A percentile compares a stretch with the other conserved stretches of the same genome.
phyloP scores from a whole-genome alignment of 2,329 filamentous ascomycete species.

The Fusarium denticulatum region DNA sequence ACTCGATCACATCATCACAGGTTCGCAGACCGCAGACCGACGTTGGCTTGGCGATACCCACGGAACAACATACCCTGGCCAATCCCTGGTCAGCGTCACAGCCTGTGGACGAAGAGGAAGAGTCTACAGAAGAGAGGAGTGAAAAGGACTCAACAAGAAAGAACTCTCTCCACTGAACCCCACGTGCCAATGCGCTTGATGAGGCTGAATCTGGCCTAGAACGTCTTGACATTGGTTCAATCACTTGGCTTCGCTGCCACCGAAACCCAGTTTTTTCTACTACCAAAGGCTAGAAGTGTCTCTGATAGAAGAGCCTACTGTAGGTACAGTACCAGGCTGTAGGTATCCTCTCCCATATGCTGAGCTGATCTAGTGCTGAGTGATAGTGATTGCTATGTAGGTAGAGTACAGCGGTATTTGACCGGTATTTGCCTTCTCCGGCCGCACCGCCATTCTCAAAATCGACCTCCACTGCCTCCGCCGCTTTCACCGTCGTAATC shows the following conservation, averaged over 20 bases:
- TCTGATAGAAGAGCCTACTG: background rate
- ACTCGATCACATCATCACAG: constrained; percentile 16
- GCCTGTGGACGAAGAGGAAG: constrained; percentile 13
- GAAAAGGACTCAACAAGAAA: constrained; percentile 17
- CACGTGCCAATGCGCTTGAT: constrained; percentile 42
- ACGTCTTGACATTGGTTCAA: constrained; percentile 38
- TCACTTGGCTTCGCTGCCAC: constrained; percentile 21
- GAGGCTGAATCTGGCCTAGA: constrained; percentile 46
- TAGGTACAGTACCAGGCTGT: constrained; percentile 3
- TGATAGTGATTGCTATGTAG: constrained; percentile 6
- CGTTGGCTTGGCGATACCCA: constrained; percentile 21
- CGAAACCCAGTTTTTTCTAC: constrained; percentile 33
- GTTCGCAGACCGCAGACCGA: constrained; percentile 16
- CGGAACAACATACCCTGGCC: constrained; percentile 21
- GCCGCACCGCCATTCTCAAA: constrained; percentile 35
- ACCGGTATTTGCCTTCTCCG: constrained; percentile 14
- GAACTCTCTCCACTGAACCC: constrained; percentile 37
- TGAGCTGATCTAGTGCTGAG: constrained; percentile 13
- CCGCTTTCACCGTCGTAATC: constrained; percentile 45
- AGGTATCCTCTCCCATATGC: constrained; percentile 3
- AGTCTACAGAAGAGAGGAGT: background rate
- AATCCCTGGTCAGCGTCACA: constrained; percentile 27
- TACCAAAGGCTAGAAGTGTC: background rate
- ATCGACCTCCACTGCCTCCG: constrained; percentile 38
- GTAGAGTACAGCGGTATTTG: background rate